A percentile compares a stretch with the other conserved stretches of the same genome.
Evolutionary conservation across 2,329 filamentous ascomycete genomes (phyloP).

Genomic region (Cercospora zeina): DNA sequence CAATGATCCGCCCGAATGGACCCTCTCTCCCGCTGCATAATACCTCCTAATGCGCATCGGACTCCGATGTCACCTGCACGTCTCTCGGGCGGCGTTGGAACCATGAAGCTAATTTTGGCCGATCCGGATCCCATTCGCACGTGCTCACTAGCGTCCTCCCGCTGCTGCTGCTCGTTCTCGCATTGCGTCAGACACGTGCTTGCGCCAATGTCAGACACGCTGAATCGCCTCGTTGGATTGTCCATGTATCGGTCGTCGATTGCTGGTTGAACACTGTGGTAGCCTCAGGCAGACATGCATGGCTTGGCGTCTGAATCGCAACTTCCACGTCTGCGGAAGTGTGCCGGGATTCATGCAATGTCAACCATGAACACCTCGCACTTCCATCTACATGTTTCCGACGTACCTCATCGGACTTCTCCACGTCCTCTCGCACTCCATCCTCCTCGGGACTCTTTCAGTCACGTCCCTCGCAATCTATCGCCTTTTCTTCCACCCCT

Average conservation of each 20-base stretch:
- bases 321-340: neutral
- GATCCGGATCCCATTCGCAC: neutral
- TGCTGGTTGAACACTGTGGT: neutral
- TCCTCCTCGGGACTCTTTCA: neutral
- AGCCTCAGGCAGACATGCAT: neutral
- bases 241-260: neutral
- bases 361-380: neutral
- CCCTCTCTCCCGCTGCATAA: neutral
- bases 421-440: neutral
- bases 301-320: neutral
- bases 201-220: too few relatives aligned
- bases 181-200: too few relatives aligned
- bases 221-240: neutral
- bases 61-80: neutral
- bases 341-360: neutral
- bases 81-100: neutral
- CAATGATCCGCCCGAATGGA: neutral
- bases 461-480: constrained; percentile 24
- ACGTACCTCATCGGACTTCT: neutral
- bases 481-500: constrained; percentile 39
- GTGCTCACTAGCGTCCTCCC: neutral
- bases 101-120: constrained; percentile 5
- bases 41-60: too few relatives aligned
- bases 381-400: neutral
- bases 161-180: constrained; percentile 11